These are phyloP conservation scores for Coemansia sp. DNA, from an alignment of 192 early-diverging fungal species.

Conservation along the genomic window DNA sequence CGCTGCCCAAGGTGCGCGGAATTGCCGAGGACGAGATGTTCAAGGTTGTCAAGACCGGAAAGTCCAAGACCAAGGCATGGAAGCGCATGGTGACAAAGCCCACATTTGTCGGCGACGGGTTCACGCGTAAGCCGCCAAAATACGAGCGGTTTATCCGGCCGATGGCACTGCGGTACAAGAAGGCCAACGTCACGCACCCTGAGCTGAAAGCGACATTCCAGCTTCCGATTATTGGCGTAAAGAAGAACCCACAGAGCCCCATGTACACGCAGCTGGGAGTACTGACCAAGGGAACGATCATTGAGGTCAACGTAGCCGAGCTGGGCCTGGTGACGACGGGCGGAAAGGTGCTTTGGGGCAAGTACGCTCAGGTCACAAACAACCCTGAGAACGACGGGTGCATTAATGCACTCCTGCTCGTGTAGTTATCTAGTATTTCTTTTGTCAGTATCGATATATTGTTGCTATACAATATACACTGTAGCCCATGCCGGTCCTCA, in stretches of 20 bases:
- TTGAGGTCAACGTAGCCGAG: constrained; percentile 94
- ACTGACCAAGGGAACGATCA: constrained; percentile 96
- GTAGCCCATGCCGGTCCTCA: neutral
- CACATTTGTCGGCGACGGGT: constrained; percentile 98
- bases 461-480: neutral
- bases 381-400: constrained; percentile 98
- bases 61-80: constrained; percentile 93
- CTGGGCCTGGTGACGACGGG: constrained; percentile 93
- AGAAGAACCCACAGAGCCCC: constrained; percentile 97
- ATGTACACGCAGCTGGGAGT: constrained; percentile 97
- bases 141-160: constrained; percentile 98
- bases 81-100: constrained; percentile 99
- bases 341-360: constrained; percentile 99
- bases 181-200: constrained; percentile 98
- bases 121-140: constrained; percentile 99
- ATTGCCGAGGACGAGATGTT: constrained; percentile 99
- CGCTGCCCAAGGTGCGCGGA: constrained; percentile 95
- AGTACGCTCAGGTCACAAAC: constrained; percentile 93
- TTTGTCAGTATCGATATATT: constrained; percentile 2
- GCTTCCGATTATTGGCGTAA: constrained; percentile 94
- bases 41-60: constrained; percentile 94
- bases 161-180: constrained; percentile 97
- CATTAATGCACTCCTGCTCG: constrained; percentile 90
- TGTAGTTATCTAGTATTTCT: constrained; percentile 54
- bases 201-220: constrained; percentile 97